A percentile compares a stretch with the other conserved stretches of the same genome.
Evolutionary conservation across 441 rosid species (phyloP).

Genomic region (Jatropha podagrica): DNA sequence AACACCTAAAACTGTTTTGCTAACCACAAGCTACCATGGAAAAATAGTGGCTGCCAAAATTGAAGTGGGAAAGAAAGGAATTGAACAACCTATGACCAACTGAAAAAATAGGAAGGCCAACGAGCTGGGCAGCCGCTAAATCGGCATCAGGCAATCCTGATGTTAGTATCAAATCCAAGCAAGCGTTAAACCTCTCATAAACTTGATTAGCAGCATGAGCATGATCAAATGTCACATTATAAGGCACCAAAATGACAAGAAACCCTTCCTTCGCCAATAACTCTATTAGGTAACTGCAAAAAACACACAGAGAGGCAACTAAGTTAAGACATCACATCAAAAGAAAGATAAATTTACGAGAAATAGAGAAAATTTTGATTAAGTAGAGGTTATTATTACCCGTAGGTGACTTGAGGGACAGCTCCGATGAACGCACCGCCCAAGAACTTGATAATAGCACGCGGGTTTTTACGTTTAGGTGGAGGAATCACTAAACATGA

Average conservation of each 20-base stretch:
- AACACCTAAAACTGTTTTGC: too few species aligned
- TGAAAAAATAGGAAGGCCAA: constrained; percentile 66
- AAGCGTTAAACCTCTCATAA: constrained; percentile 67
- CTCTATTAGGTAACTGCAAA: constrained; percentile 67
- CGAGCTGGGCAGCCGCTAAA: constrained; percentile 57
- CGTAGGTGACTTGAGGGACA: constrained; percentile 85
- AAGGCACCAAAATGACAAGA: constrained; percentile 74
- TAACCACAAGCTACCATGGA: background rate
- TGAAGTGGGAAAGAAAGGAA: background rate
- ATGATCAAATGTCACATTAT: constrained; percentile 93
- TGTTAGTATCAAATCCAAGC: constrained; percentile 53
- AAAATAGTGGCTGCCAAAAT: background rate
- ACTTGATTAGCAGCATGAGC: constrained; percentile 70
- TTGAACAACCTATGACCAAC: constrained; percentile 80
- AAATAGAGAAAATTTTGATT: background rate
- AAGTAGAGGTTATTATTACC: constrained; percentile 37
- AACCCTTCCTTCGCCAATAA: constrained; percentile 84
- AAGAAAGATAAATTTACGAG: background rate
- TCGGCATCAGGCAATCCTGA: constrained; percentile 60
- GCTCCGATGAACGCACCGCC: constrained; percentile 95
- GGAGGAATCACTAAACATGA: constrained; percentile 71
- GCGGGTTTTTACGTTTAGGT: constrained; percentile 48
- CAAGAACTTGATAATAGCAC: constrained; percentile 77
- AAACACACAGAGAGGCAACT: constrained; percentile 5
- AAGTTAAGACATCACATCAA: background rate